A percentile compares a stretch with the other conserved stretches of the same genome.
phyloP scores from a whole-genome alignment of 805 yeast species.

The Starmerella sp. region DNA sequence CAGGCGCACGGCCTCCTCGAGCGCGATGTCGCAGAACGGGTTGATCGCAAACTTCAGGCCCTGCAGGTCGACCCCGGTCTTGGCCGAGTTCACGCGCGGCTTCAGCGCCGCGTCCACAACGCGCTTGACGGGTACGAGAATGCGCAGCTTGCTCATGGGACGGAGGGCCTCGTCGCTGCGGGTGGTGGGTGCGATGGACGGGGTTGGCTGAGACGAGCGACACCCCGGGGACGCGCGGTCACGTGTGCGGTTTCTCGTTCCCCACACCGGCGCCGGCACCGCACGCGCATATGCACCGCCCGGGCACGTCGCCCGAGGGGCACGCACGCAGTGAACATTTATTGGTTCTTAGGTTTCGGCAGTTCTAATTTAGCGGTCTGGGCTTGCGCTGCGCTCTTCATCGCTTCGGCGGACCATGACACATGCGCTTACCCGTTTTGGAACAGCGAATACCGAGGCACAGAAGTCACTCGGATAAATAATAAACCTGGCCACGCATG shows the following conservation, averaged over 20 bases:
- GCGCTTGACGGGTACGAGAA: slow-evolving; percentile 88
- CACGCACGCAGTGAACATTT: no score
- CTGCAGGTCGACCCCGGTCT: slow-evolving; percentile 72
- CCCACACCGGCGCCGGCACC: no score
- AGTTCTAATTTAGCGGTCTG: no score
- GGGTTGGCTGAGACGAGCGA: background rate
- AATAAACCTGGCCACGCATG: no score
- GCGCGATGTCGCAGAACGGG: slow-evolving; percentile 96
- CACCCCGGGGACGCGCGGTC: background rate
- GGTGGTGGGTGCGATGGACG: background rate
- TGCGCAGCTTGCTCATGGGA: slow-evolving; percentile 30
- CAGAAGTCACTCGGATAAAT: no score
- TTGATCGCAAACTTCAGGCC: slow-evolving; percentile 89
- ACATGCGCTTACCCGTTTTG: no score
- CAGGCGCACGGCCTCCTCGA: slow-evolving; percentile 83
- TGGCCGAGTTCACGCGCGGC: slow-evolving; percentile 81
- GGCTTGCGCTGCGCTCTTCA: no score
- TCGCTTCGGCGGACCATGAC: no score
- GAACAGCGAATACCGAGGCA: no score
- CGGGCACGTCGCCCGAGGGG: no score
- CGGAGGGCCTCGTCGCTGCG: background rate
- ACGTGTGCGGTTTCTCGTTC: background rate
- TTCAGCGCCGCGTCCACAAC: slow-evolving; percentile 88
- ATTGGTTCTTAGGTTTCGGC: no score
- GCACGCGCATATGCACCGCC: no score